Percentiles rank a stretch among this genome's conserved stretches.
phyloP scores from a whole-genome alignment of 2,329 filamentous ascomycete species.

The Paecilomyces sp. region DNA sequence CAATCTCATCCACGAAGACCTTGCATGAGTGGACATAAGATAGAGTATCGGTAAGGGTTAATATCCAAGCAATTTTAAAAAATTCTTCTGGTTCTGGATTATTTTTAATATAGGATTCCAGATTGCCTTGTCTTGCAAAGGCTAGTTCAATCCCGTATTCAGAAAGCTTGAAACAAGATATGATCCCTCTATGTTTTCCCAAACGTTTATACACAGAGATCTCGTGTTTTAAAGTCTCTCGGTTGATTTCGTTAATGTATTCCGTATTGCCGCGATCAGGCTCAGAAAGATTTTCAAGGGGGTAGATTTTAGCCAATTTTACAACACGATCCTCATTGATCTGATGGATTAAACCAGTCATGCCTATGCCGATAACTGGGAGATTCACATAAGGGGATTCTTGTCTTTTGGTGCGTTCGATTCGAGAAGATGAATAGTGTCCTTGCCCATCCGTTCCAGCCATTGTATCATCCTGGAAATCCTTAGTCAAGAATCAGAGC shows the following conservation, averaged over 20 bases:
- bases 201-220: constrained; percentile 9
- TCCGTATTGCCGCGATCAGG: constrained; percentile 2
- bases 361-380: not conserved
- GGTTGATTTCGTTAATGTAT: constrained; percentile 11
- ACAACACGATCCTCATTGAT: not conserved
- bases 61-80: constrained; percentile 10
- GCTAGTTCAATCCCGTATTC: constrained; percentile 11
- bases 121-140: constrained; percentile 9
- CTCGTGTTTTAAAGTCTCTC: constrained; percentile 7
- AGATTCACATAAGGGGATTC: not conserved
- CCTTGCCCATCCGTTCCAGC: not conserved
- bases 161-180: constrained; percentile 9
- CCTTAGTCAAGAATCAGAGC: not conserved
- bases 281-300: constrained; percentile 1
- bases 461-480: not conserved
- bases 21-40: constrained; percentile 7
- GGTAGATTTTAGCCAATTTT: not conserved
- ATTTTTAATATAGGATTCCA: constrained; percentile 9
- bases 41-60: constrained; percentile 8
- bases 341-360: not conserved
- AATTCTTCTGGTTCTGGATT: constrained; percentile 8
- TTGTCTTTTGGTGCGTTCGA: not conserved
- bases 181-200: constrained; percentile 8
- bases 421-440: not conserved
- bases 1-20: constrained; percentile 11